These are phyloP conservation scores for Neurospora sp. DNA, from an alignment of 495 filamentous ascomycete genomes.

Conservation along the genomic window DNA sequence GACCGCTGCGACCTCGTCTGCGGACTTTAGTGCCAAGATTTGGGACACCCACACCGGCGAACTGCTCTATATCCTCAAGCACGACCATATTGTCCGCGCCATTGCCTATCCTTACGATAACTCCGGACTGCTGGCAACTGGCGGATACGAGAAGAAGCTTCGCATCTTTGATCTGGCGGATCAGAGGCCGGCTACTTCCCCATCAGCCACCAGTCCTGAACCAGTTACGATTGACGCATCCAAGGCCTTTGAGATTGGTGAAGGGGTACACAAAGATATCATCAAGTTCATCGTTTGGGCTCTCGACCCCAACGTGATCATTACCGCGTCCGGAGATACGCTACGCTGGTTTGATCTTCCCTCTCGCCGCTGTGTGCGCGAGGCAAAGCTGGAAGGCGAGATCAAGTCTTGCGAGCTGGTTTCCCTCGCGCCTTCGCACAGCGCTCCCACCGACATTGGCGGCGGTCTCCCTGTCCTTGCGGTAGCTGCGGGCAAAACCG, in stretches of 20 bases:
- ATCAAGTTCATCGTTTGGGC: conserved; percentile 97
- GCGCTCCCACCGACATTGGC: conserved; percentile 37
- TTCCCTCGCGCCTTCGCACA: conserved; percentile 32
- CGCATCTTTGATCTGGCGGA: conserved; percentile 79
- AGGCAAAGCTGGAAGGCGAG: conserved; percentile 64
- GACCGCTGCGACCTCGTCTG: conserved; percentile 83
- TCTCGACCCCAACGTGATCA: conserved; percentile 70
- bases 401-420: conserved; percentile 89
- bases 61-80: conserved; percentile 75
- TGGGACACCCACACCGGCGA: conserved; percentile 97
- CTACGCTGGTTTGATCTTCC: conserved; percentile 93
- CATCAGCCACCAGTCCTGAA: conserved; percentile 10
- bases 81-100: conserved; percentile 89
- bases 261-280: conserved; percentile 67
- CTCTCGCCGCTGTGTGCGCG: conserved; percentile 55
- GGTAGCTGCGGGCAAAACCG: conserved; percentile 75
- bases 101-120: conserved; percentile 81
- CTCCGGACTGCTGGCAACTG: conserved; percentile 72
- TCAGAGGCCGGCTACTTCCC: conserved; percentile 17
- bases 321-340: conserved; percentile 83
- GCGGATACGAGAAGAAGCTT: conserved; percentile 91
- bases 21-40: conserved; percentile 93
- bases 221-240: conserved; percentile 34
- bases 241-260: conserved; percentile 72
- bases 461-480: conserved; percentile 45